Evolutionary conservation across 2,329 filamentous ascomycete genomes (phyloP).

Genomic region (Cercospora berteroae): DNA sequence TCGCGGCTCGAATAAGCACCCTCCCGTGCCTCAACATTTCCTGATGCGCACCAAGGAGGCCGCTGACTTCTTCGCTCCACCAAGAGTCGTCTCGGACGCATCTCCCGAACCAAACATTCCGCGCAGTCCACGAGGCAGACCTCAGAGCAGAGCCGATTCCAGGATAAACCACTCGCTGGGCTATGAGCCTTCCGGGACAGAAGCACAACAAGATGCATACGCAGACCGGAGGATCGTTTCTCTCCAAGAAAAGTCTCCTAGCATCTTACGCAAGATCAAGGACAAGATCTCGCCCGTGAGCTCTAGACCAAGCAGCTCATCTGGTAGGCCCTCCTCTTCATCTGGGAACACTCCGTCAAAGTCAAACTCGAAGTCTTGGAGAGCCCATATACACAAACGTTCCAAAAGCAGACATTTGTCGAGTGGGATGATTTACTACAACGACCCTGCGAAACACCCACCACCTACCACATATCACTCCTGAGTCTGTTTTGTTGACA

Average conservation of each 20-base stretch:
- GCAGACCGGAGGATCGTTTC: constrained; percentile 4
- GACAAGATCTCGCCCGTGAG: constrained; percentile 14
- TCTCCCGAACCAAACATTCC: constrained; percentile 10
- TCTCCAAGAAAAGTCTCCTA: constrained; percentile 5
- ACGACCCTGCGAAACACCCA: constrained; percentile 20
- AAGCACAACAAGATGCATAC: constrained; percentile 5
- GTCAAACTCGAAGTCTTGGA: background rate
- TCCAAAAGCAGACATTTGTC: constrained; percentile 25
- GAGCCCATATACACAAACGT: constrained; percentile 10
- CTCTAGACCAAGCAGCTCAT: constrained; percentile 6
- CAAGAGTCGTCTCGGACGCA: constrained; percentile 9
- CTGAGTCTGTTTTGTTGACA: constrained; percentile 2
- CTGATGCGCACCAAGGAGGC: constrained; percentile 28
- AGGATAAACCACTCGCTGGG: background rate
- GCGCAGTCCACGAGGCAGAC: constrained; percentile 11
- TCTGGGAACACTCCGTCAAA: constrained; percentile 4
- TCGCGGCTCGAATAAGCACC: constrained; percentile 19
- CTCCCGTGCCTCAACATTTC: constrained; percentile 25
- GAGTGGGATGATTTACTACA: constrained; percentile 30
- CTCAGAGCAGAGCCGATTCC: constrained; percentile 2
- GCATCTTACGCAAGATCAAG: constrained; percentile 16
- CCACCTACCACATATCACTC: constrained; percentile 5
- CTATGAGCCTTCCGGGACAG: background rate
- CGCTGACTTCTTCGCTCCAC: constrained; percentile 21
- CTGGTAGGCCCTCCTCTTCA: background rate